A percentile compares a stretch with the other conserved stretches of the same genome.
These are phyloP conservation scores for Chloropicon primus DNA, from an alignment of 139 green algal species.

Conservation along the genomic window DNA sequence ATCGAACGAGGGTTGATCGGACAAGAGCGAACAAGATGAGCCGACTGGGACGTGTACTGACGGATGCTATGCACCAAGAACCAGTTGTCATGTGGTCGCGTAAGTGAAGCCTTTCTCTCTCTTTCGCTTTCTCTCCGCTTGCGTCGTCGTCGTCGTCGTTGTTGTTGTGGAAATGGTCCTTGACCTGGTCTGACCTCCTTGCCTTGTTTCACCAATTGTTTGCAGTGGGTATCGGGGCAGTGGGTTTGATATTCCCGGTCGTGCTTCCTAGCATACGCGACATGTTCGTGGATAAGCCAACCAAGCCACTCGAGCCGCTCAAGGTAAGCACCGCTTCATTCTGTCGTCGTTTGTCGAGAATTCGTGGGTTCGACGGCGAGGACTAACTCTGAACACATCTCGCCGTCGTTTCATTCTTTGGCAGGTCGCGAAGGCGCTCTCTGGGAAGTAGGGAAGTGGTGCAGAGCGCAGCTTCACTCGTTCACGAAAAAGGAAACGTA, in stretches of 20 bases:
- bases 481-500: not conserved
- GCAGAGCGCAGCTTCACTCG: too few relatives aligned
- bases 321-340: not conserved
- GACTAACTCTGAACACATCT: too few relatives aligned
- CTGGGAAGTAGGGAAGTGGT: not conserved
- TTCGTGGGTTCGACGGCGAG: too few relatives aligned
- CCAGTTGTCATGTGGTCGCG: not conserved
- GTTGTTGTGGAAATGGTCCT: too few relatives aligned
- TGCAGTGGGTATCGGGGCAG: not conserved
- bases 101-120: too few relatives aligned
- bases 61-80: not conserved
- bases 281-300: not conserved
- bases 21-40: not conserved
- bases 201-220: not conserved
- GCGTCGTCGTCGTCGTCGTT: not conserved
- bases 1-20: too few relatives aligned
- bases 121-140: not conserved
- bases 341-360: too few relatives aligned
- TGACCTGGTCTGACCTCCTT: too few relatives aligned
- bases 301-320: not conserved
- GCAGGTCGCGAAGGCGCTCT: not conserved
- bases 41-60: not conserved
- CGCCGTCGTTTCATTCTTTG: not conserved
- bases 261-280: not conserved
- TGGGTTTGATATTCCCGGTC: not conserved